Evolutionary conservation across 169 alveolate species (phyloP).

Genomic region (Theileria annulata): DNA sequence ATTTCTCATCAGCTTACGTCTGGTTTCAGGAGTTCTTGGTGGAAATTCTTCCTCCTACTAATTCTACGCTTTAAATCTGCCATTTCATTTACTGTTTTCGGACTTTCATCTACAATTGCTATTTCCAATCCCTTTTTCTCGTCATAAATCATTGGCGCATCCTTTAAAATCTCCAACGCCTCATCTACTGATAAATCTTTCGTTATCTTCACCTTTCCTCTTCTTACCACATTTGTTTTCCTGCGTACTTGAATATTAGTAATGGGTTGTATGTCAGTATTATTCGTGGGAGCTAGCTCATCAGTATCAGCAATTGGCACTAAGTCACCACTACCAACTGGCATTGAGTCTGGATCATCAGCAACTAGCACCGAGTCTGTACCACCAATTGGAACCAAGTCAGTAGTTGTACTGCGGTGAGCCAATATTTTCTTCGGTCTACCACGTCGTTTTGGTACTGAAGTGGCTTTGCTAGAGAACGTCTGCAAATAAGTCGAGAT

Average conservation of each 20-base stretch:
- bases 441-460: neutral
- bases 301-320: too few species aligned
- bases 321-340: too few species aligned
- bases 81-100: neutral
- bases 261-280: too few species aligned
- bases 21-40: neutral
- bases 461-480: neutral
- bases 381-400: neutral
- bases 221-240: neutral
- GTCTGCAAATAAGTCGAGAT: conserved; percentile 2
- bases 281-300: too few species aligned
- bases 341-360: too few species aligned
- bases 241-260: neutral
- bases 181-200: conserved; percentile 45
- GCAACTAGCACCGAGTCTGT: neutral
- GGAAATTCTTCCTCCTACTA: conserved; percentile 11
- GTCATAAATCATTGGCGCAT: neutral
- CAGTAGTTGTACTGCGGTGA: neutral
- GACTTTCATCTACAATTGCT: neutral
- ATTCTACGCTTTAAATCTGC: neutral
- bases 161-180: conserved; percentile 52
- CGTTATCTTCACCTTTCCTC: neutral
- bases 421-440: neutral
- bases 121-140: neutral
- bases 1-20: neutral